Conservation (phyloP, 495 filamentous ascomycete species). For the Hamigera avellanea region DNA sequence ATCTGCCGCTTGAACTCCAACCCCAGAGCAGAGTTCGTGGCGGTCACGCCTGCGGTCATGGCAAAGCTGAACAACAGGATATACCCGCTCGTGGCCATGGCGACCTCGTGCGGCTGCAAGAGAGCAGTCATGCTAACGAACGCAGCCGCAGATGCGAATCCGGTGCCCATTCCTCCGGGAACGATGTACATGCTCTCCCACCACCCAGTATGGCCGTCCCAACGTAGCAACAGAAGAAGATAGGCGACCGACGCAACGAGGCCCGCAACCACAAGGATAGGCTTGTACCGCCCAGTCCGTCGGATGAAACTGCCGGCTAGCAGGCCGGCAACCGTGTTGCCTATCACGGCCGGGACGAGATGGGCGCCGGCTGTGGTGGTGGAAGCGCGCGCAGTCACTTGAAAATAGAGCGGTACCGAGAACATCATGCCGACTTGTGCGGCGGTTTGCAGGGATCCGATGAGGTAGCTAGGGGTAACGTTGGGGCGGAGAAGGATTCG, state of each 20-base stretch:
- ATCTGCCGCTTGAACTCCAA: slow-evolving; percentile 21
- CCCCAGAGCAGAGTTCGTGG: slow-evolving; percentile 31
- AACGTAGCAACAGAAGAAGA: slow-evolving; percentile 41
- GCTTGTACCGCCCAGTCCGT: slow-evolving; percentile 50
- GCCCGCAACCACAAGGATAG: slow-evolving; percentile 38
- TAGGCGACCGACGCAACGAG: slow-evolving; percentile 40
- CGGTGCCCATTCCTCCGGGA: slow-evolving; percentile 45
- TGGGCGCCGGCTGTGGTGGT: slow-evolving; percentile 47
- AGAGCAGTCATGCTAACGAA: slow-evolving; percentile 47
- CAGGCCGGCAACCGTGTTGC: slow-evolving; percentile 53
- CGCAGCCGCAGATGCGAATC: slow-evolving; percentile 36
- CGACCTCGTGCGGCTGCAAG: slow-evolving; percentile 38
- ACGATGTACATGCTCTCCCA: slow-evolving; percentile 53
- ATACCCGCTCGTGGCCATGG: slow-evolving; percentile 43
- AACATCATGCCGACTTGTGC: slow-evolving; percentile 45
- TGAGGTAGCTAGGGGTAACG: slow-evolving; percentile 41
- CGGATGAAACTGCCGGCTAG: slow-evolving; percentile 45
- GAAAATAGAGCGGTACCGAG: slow-evolving; percentile 56
- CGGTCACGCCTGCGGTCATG: slow-evolving; percentile 39
- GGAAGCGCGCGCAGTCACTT: slow-evolving; percentile 44
- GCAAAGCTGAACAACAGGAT: slow-evolving; percentile 40
- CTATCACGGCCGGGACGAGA: slow-evolving; percentile 52
- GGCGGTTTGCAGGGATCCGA: slow-evolving; percentile 38
- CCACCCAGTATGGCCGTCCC: slow-evolving; percentile 50
- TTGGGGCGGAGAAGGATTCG: slow-evolving; percentile 44